phyloP scores from a whole-genome alignment of 345 rosid species.

The Pseudoturritis turrita region DNA sequence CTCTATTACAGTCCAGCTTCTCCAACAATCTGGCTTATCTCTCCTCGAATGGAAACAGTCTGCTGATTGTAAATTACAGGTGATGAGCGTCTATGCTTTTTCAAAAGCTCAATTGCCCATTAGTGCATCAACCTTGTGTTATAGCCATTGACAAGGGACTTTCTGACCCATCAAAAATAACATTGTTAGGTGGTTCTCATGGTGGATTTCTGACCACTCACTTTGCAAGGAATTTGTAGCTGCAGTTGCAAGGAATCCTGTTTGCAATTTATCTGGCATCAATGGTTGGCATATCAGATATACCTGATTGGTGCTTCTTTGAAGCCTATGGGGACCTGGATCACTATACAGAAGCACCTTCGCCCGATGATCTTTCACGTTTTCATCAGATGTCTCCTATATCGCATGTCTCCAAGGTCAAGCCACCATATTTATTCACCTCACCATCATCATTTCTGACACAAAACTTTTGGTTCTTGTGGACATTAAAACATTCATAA shows the following conservation, averaged over 20 bases:
- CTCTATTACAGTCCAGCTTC: not conserved
- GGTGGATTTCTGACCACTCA: too few relatives aligned
- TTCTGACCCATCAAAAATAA: too few relatives aligned
- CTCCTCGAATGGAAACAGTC: conserved; percentile 59
- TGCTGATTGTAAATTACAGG: conserved; percentile 78
- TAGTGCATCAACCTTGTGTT: not conserved
- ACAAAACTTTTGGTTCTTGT: not conserved
- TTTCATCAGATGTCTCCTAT: conserved; percentile 70
- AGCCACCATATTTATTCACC: not conserved
- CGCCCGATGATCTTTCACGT: conserved; percentile 43
- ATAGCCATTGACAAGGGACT: too few relatives aligned
- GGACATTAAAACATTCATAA: not conserved
- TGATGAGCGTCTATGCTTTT: not conserved
- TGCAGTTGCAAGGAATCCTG: conserved; percentile 69
- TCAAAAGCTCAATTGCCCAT: not conserved
- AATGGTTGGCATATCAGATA: conserved; percentile 68
- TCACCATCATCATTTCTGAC: too few relatives aligned
- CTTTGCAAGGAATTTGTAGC: too few relatives aligned
- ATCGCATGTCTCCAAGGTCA: conserved; percentile 68
- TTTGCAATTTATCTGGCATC: conserved; percentile 60
- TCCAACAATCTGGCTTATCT: conserved; percentile 66
- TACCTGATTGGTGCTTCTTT: conserved; percentile 75
- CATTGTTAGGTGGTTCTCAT: too few relatives aligned
- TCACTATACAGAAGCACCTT: conserved; percentile 54
- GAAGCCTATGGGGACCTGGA: conserved; percentile 51